These are phyloP conservation scores for Taiozyma sp. DNA, from an alignment of 1,139 yeast genomes.

Conservation along the genomic window DNA sequence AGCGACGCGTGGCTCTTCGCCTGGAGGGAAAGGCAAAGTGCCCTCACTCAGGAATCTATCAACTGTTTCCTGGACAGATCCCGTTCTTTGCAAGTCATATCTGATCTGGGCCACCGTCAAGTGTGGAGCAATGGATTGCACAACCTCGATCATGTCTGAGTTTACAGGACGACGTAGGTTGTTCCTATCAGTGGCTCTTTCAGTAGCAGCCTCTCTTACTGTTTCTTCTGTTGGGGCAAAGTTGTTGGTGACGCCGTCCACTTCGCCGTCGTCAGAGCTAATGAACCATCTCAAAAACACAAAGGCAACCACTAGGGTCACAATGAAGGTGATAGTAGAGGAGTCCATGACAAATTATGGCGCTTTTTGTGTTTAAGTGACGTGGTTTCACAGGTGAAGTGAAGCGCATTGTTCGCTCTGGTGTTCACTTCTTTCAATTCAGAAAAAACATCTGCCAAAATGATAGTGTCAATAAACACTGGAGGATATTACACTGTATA, in stretches of 20 bases:
- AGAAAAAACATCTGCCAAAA: not conserved
- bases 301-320: slow-evolving; percentile 46
- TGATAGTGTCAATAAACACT: too few relatives aligned
- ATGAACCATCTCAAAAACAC: slow-evolving; percentile 59
- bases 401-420: not conserved
- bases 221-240: slow-evolving; percentile 3
- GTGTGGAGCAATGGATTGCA: slow-evolving; percentile 77
- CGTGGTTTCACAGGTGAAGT: not conserved
- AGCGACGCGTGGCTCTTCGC: slow-evolving; percentile 22
- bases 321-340: slow-evolving; percentile 48
- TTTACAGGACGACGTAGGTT: slow-evolving; percentile 54
- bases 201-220: slow-evolving; percentile 3
- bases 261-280: slow-evolving; percentile 37
- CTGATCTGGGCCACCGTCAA: slow-evolving; percentile 68
- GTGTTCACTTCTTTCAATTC: not conserved
- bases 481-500: too few relatives aligned
- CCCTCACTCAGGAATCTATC: slow-evolving; percentile 65
- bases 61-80: slow-evolving; percentile 77
- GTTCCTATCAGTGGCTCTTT: slow-evolving; percentile 3
- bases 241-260: slow-evolving; percentile 11
- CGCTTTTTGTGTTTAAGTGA: not conserved
- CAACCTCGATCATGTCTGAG: slow-evolving; percentile 79
- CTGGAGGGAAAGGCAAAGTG: slow-evolving; percentile 65
- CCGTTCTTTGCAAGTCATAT: slow-evolving; percentile 59
- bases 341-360: slow-evolving; percentile 39